Conservation (phyloP, 371 early-diverging fungal genomes). For the Mucor circinelloides region DNA sequence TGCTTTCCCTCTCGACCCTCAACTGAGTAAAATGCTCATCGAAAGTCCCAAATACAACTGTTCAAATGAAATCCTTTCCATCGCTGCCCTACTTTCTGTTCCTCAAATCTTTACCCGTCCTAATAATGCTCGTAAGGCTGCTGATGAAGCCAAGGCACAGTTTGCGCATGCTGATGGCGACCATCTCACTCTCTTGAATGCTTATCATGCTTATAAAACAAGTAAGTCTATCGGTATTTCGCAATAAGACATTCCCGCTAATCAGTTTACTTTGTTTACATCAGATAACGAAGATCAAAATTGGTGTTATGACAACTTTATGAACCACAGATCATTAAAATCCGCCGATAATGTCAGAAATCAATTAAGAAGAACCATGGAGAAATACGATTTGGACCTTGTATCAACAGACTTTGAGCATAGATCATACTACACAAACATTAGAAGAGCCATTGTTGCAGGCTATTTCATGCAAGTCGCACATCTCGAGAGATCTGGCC, state of each 20-base stretch:
- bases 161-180: constrained; percentile 93
- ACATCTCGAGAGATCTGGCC: constrained; percentile 85
- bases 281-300: constrained; percentile 64
- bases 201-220: constrained; percentile 88
- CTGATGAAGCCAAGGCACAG: constrained; percentile 91
- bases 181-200: constrained; percentile 93
- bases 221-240: constrained; percentile 27
- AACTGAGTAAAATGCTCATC: constrained; percentile 84
- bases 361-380: constrained; percentile 89
- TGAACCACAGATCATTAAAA: constrained; percentile 86
- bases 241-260: not conserved
- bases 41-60: constrained; percentile 83
- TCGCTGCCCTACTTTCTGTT: constrained; percentile 90
- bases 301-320: constrained; percentile 93
- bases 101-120: constrained; percentile 93
- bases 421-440: constrained; percentile 78
- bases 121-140: constrained; percentile 79
- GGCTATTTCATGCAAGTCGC: constrained; percentile 99
- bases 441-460: constrained; percentile 82
- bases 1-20: constrained; percentile 93
- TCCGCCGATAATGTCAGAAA: constrained; percentile 90
- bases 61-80: constrained; percentile 91
- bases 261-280: not conserved
- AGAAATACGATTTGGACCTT: constrained; percentile 70
- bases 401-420: constrained; percentile 77